These are phyloP conservation scores for Petunia hybrid DNA, from an alignment of 305 asterid genomes.

Conservation along the genomic window DNA sequence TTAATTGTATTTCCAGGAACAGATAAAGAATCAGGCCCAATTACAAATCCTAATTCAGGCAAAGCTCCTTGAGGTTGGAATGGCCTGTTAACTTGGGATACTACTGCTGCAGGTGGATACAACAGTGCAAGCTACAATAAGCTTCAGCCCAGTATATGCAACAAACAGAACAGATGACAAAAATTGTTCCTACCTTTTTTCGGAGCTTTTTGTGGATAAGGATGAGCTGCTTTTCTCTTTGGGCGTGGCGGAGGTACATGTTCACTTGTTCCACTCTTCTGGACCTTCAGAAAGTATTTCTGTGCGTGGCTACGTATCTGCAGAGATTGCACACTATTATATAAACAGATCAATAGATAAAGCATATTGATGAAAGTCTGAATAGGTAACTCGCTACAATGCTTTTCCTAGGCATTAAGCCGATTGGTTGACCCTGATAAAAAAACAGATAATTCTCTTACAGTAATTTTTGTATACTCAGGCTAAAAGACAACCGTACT, in stretches of 20 bases:
- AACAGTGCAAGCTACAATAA: constrained; percentile 20
- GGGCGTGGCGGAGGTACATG: constrained; percentile 98
- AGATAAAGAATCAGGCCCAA: constrained; percentile 54
- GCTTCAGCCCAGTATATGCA: background rate
- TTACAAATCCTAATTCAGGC: constrained; percentile 54
- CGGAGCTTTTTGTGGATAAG: constrained; percentile 92
- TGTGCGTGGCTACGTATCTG: constrained; percentile 99
- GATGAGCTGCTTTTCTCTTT: constrained; percentile 91
- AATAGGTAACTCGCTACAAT: constrained; percentile 28
- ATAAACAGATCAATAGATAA: constrained; percentile 25
- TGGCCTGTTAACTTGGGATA: constrained; percentile 52
- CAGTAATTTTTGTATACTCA: background rate
- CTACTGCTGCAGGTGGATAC: constrained; percentile 44
- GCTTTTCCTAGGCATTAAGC: background rate
- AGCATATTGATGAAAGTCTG: constrained; percentile 8
- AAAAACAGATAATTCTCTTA: constrained; percentile 1
- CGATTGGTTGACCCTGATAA: background rate
- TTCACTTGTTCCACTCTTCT: constrained; percentile 83
- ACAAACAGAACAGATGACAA: constrained; percentile 6
- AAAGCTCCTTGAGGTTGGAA: constrained; percentile 56
- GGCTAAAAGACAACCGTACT: background rate
- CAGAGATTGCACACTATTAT: constrained; percentile 44
- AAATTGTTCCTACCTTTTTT: constrained; percentile 56
- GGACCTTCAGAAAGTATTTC: constrained; percentile 90
- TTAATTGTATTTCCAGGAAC: constrained; percentile 50